A percentile compares a stretch with the other conserved stretches of the same genome.
phyloP scores from a whole-genome alignment of 2,329 filamentous ascomycete genomes.

The Arachnomyces sp. region DNA sequence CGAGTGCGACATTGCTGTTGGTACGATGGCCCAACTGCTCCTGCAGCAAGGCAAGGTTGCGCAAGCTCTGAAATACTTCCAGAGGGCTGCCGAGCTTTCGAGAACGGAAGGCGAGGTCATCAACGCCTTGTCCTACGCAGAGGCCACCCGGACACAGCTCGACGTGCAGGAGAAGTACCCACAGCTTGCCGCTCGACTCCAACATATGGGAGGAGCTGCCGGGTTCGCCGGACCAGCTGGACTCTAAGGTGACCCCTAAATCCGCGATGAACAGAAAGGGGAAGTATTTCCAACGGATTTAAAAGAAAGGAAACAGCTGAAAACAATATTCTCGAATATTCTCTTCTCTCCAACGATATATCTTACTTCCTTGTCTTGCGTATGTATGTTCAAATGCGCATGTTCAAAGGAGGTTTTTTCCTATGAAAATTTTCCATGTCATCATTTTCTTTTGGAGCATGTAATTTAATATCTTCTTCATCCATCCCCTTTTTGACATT shows the following conservation, averaged over 20 bases:
- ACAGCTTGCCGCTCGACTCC: constrained; percentile 65
- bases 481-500: neutral
- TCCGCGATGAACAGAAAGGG: too few relatives aligned
- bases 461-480: constrained; percentile 18
- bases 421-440: constrained; percentile 12
- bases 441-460: constrained; percentile 9
- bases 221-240: constrained; percentile 26
- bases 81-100: constrained; percentile 88
- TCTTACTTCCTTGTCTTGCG: constrained; percentile 7
- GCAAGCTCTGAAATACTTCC: constrained; percentile 92
- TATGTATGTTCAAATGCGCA: constrained; percentile 11
- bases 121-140: constrained; percentile 92
- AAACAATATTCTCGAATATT: neutral
- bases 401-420: constrained; percentile 3
- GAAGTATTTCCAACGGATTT: too few relatives aligned
- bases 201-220: constrained; percentile 47
- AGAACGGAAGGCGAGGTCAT: constrained; percentile 92
- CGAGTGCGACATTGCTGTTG: constrained; percentile 96
- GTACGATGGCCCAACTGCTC: constrained; percentile 95
- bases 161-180: constrained; percentile 85
- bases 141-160: constrained; percentile 91
- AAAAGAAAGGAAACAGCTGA: too few relatives aligned
- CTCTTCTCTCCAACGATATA: constrained; percentile 3
- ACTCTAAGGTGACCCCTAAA: constrained; percentile 22
- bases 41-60: constrained; percentile 96